phyloP scores from a whole-genome alignment of 345 rosid species.

The Microthlaspi erraticum region DNA sequence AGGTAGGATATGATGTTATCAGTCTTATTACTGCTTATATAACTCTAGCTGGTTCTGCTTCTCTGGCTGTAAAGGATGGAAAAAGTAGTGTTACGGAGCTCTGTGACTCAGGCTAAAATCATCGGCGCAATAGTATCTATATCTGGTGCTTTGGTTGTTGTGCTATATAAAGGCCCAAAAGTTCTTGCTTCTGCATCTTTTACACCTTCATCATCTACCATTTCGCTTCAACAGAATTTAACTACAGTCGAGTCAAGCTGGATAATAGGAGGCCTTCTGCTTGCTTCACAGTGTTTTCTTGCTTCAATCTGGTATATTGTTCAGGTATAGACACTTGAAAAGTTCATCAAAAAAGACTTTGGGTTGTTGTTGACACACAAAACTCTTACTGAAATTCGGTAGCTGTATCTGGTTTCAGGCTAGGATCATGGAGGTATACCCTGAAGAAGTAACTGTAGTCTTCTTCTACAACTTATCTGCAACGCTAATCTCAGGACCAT shows the following conservation, averaged over 20 bases:
- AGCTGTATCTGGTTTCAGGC: conserved; percentile 7
- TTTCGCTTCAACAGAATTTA: background rate
- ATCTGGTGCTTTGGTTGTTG: conserved; percentile 21
- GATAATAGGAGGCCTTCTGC: conserved; percentile 13
- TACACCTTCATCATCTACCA: background rate
- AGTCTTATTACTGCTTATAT: background rate
- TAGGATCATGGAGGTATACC: conserved; percentile 7
- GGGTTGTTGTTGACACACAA: background rate
- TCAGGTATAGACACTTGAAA: conserved; percentile 10
- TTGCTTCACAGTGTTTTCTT: conserved; percentile 7
- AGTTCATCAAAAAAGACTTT: background rate
- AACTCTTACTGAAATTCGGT: background rate
- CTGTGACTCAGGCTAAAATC: conserved; percentile 23
- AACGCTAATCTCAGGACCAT: conserved; percentile 19
- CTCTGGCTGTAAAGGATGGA: conserved; percentile 4
- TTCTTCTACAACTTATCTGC: conserved; percentile 16
- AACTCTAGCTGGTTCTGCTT: background rate
- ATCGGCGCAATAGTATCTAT: conserved; percentile 19
- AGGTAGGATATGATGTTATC: background rate
- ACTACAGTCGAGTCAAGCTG: conserved; percentile 3
- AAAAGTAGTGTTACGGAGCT: conserved; percentile 10
- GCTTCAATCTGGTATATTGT: conserved; percentile 14
- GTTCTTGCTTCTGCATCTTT: background rate
- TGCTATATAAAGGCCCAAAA: conserved; percentile 12
- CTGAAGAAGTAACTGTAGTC: conserved; percentile 1